Evolutionary conservation across 192 early-diverging fungal species (phyloP), one percentile per base, ranked within the genome.

Genomic region (Martensiomyces pterosporus): DNA sequence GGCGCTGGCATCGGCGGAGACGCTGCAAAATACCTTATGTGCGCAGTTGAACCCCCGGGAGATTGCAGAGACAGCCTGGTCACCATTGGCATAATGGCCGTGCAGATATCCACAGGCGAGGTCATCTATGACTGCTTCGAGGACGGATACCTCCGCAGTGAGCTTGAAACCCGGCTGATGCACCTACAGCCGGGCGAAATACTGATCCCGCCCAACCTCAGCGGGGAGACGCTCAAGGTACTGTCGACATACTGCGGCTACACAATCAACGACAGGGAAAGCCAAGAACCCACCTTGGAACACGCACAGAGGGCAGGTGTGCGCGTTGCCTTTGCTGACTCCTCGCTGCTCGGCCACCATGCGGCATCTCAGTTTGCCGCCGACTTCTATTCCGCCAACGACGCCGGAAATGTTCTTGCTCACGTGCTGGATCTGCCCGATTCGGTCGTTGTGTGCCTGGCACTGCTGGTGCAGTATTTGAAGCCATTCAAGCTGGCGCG

Each of bases 101-200:
- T 88, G 45, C 94, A 99, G 71, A 57, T 93, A 9, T 85, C 90
- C 41, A 93, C 97, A 4, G 82, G 79, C 14, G 91, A 93, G 47
- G 49, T 99, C 3, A 80, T 97, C 0, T 58, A 55, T 18, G 72
- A 67, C 41, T 13, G 9, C 15, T 67, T 67, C 22, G 65, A 56
- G 9, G 65, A 63, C 33, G 37, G 57, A 3, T 48, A 41, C 40
- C 29, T 67, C 23, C 52, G 57, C 43, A 48, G 60, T 18, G 53
- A 46, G 21, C 53, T 73, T n/a, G 69, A 65, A 15, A 73, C 69
- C 14, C 58, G 69, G 4, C 42, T 73, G 16, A 47, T 36, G 33
- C 69, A 67, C 29, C 24, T 73, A 34, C 63, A 49, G 39, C 69
- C 69, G 5, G 56, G 47, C 15, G 65, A 67, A 29, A 21, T 67